phyloP scores from a whole-genome alignment of 352 stramenopile species.

The Phytophthora europaea region DNA sequence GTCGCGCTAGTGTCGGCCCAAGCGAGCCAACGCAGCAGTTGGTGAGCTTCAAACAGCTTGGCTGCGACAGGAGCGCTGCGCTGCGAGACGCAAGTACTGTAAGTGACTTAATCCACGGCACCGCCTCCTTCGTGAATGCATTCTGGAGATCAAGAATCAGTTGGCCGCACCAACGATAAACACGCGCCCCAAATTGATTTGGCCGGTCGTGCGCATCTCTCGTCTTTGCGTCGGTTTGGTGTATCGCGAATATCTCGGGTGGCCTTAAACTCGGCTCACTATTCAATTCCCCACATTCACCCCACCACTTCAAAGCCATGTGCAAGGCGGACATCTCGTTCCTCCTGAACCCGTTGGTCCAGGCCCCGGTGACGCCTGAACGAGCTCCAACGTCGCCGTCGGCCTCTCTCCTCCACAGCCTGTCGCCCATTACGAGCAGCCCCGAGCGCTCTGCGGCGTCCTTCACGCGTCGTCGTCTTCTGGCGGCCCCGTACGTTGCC shows the following conservation, averaged over 20 bases:
- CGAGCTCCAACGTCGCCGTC: slow-evolving; percentile 23
- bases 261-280: slow-evolving; percentile 2
- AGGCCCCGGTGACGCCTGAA: slow-evolving; percentile 15
- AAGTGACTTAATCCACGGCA: not conserved
- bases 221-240: slow-evolving; percentile 1
- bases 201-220: not conserved
- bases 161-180: not conserved
- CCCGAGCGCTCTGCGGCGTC: slow-evolving; percentile 16
- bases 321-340: slow-evolving; percentile 56
- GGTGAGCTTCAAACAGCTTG: not conserved
- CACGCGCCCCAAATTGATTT: slow-evolving; percentile 1
- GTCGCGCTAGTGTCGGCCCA: no score
- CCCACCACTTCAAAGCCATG: slow-evolving; percentile 28
- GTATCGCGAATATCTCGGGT: not conserved
- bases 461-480: slow-evolving; percentile 29
- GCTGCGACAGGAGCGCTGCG: not conserved
- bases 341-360: slow-evolving; percentile 47
- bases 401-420: slow-evolving; percentile 26
- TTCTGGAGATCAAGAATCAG: not conserved
- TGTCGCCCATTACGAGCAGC: slow-evolving; percentile 32
- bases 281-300: slow-evolving; percentile 26
- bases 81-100: not conserved
- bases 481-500: slow-evolving; percentile 45
- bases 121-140: not conserved
- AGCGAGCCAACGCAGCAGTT: not conserved